Conservation (phyloP, 2,329 filamentous ascomycete genomes). For the Sordariomycetes sp. region DNA sequence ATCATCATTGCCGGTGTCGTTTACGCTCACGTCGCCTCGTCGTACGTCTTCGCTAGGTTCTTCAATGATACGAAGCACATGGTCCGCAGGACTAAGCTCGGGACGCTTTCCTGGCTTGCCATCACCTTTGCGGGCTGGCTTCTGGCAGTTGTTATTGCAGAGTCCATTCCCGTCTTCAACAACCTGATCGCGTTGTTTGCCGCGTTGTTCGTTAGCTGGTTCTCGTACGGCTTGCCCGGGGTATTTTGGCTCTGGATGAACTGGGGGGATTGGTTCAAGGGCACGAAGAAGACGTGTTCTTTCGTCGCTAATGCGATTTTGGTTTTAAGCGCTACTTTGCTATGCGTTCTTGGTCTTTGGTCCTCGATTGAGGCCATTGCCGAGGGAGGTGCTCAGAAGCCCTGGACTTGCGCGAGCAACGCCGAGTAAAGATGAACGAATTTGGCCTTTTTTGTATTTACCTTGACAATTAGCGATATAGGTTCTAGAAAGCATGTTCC, state of each 20-base stretch:
- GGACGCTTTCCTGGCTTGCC: constrained; percentile 15
- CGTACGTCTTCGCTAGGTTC: constrained; percentile 17
- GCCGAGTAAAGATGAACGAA: background rate
- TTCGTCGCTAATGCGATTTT: constrained; percentile 18
- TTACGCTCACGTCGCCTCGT: constrained; percentile 9
- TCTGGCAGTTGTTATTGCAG: constrained; percentile 23
- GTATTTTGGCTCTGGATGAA: constrained; percentile 22
- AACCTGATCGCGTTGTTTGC: constrained; percentile 18
- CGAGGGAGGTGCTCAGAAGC: constrained; percentile 13
- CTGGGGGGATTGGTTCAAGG: constrained; percentile 22
- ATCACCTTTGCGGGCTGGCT: constrained; percentile 1
- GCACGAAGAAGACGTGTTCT: constrained; percentile 15
- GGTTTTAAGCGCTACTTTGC: constrained; percentile 17
- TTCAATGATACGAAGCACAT: constrained; percentile 16
- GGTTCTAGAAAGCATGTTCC: too few relatives aligned
- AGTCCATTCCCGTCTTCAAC: constrained; percentile 11
- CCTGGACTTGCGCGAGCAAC: constrained; percentile 19
- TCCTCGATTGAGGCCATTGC: constrained; percentile 22
- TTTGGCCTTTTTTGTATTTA: too few relatives aligned
- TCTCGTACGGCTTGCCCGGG: constrained; percentile 15
- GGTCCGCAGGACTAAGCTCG: constrained; percentile 11
- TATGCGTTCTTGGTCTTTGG: constrained; percentile 25
- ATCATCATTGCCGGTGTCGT: constrained; percentile 17
- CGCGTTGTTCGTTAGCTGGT: constrained; percentile 19
- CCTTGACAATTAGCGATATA: too few relatives aligned